Base-by-base conservation (phyloP, 305 asterid species). In the Vinca major region DNA sequence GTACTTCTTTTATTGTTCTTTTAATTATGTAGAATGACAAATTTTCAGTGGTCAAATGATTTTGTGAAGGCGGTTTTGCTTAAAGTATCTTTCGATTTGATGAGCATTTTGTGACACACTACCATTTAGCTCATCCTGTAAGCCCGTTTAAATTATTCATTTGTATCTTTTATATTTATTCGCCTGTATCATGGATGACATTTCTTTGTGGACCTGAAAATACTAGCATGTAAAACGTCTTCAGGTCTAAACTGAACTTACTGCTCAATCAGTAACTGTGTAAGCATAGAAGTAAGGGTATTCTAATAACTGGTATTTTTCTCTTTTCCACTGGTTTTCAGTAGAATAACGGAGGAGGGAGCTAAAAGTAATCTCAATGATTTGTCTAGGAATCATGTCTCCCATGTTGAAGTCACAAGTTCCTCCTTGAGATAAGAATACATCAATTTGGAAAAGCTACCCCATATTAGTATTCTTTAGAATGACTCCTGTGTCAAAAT, bases 1-100 rank as follows among this genome's bases (percentile, higher is more conserved):
- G 73, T 75, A 75, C 65, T 57, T 64, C 61, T 54, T 75, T 48
- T 70, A 52, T 66, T 72, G 36, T 55, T 36, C n/a, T 65, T 72
- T 55, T 53, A 66, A 67, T 62, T 62, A 53, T 66, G 44, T 50
- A 67, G 45, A 50, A 66, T 16, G 3, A 39, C 40, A 44, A 61
- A 26, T 14, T n/a, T 61, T 8, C 45, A 39, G 65, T 36, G 12
- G 47, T 61, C 48, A 16, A 60, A 8, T 37, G 37, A 9, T 47
- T 60, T 8, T 21, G 14, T 60, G 16, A 60, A 60, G 47, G 20
- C 8, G 12, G 12, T 39, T 61, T 41, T 61, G 45, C 40, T 55
- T 36, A 36, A 36, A 14, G 37, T 36, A 19, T 13, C 13, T 37
- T 37, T 5, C 26, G 7, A 16, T 41, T 1, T 39, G n/a, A 37